phyloP scores from a whole-genome alignment of 208 protist species.

The Vickermania spadyakhi region DNA sequence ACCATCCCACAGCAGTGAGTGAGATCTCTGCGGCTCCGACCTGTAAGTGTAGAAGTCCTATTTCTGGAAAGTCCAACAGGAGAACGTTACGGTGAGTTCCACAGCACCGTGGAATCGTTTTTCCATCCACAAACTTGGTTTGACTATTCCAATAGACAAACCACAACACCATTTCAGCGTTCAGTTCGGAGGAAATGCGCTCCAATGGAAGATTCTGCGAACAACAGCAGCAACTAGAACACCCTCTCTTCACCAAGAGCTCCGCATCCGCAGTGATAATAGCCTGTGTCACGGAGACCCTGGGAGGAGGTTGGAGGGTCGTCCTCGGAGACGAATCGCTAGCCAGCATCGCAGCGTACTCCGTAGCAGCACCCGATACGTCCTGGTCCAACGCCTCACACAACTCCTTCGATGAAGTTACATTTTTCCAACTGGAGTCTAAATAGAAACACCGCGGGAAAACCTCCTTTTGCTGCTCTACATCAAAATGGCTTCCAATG shows the following conservation, averaged over 20 bases:
- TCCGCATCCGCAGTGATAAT: conserved; percentile 16
- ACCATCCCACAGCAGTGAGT: conserved; percentile 18
- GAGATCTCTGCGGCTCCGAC: conserved; percentile 2
- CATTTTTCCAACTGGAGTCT: conserved; percentile 28
- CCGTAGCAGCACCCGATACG: background rate
- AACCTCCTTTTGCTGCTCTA: conserved; percentile 5
- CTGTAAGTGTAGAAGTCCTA: conserved; percentile 10
- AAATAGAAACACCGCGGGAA: conserved; percentile 14
- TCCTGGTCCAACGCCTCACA: conserved; percentile 16
- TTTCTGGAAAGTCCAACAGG: conserved; percentile 27
- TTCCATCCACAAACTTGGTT: conserved; percentile 6
- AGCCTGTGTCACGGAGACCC: conserved; percentile 35
- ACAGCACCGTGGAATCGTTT: background rate
- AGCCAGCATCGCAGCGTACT: background rate
- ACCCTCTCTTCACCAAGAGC: conserved; percentile 13
- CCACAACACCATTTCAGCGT: conserved; percentile 23
- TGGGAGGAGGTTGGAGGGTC: background rate
- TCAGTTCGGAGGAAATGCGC: conserved; percentile 17
- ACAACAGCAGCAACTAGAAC: conserved; percentile 5
- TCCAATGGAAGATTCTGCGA: conserved; percentile 4
- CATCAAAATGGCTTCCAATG: conserved; percentile 12
- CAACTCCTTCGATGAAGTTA: conserved; percentile 7
- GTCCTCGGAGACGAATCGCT: background rate
- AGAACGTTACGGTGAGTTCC: conserved; percentile 32
- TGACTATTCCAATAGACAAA: conserved; percentile 23